Percentiles rank a stretch among this genome's conserved stretches.
phyloP scores from a whole-genome alignment of 129 eudicot genomes.

The sunflower (Helianthus annuus) region DNA sequence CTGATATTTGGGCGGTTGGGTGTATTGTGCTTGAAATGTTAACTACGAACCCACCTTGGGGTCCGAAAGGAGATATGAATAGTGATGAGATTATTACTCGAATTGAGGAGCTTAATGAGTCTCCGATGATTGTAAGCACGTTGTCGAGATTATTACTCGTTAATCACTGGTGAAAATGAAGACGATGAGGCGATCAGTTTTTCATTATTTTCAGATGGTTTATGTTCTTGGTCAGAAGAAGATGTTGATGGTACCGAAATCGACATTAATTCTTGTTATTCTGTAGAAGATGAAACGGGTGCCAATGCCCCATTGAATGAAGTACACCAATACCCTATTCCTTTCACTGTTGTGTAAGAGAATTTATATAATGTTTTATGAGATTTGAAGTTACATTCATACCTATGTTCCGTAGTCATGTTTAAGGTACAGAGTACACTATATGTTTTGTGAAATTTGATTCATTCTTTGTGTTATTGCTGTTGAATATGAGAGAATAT shows the following conservation, averaged over 20 bases:
- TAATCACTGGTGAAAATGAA: constrained; percentile 31
- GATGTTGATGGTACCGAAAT: constrained; percentile 22
- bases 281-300: constrained; percentile 20
- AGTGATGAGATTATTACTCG: constrained; percentile 34
- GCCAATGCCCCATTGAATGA: constrained; percentile 20
- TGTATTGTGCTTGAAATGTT: constrained; percentile 42
- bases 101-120: constrained; percentile 42
- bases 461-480: constrained; percentile 28
- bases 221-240: constrained; percentile 36
- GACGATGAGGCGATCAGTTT: constrained; percentile 37
- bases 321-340: constrained; percentile 41
- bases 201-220: constrained; percentile 38
- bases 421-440: constrained; percentile 11
- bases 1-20: constrained; percentile 48
- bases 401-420: constrained; percentile 24
- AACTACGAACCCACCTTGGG: constrained; percentile 38
- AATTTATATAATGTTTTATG: background rate
- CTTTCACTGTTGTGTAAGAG: constrained; percentile 36
- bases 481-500: background rate
- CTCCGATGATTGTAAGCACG: constrained; percentile 44
- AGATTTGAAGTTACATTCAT: background rate
- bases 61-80: constrained; percentile 21
- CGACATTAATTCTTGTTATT: constrained; percentile 28
- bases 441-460: constrained; percentile 5
- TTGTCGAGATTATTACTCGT: constrained; percentile 38